Base-by-base conservation (phyloP, 805 yeast genomes). In the Suhomyces kilbournensis region DNA sequence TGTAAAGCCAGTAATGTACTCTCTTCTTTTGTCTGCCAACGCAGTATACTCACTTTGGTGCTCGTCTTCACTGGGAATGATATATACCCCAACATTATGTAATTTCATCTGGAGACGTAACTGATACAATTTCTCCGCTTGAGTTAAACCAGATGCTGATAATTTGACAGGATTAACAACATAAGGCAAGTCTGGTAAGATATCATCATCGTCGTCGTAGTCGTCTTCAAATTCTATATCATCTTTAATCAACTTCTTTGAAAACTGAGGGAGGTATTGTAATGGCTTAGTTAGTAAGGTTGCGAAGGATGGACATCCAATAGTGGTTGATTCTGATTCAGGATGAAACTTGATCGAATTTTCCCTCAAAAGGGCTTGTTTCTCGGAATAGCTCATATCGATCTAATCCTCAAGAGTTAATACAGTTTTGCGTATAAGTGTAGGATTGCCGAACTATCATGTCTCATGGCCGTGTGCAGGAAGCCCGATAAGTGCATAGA, bases 41-140 rank as follows among this genome's bases (percentile, higher is more conserved):
- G 94, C 80, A 7, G 93, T 93, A 61, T 92, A 92, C 71, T 93
- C 99, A 25, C 92, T 84, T 67, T 88, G 93, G 68, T 93, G 99
- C 60, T 89, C 96, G 65, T 93, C 99, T 66, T 90, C 97, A 40
- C 96, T 85, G 19, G 93, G 90, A 8, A 89, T 81, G 25, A 81
- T 76, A 67, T 94, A 93, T 32, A 90, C 85, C 9, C 86, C 89
- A 38, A 93, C 65, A 34, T 80, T 82, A 52, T 82, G 67, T 44
- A 76, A 69, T 44, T 77, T 79, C 92, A 94, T 89, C 55, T 79
- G 74, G 40, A 70, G 60, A 62, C 97, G 79, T 53, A 92, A 71
- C 19, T 73, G 75, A 40, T 71, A 76, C 47, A 92, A 74, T 60
- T 92, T 82, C 47, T 77, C 68, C 12, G 38, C 52, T 9, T 32